Conservation (phyloP, 352 stramenopile genomes). For the Hyaloperonospora arabidopsidis region DNA sequence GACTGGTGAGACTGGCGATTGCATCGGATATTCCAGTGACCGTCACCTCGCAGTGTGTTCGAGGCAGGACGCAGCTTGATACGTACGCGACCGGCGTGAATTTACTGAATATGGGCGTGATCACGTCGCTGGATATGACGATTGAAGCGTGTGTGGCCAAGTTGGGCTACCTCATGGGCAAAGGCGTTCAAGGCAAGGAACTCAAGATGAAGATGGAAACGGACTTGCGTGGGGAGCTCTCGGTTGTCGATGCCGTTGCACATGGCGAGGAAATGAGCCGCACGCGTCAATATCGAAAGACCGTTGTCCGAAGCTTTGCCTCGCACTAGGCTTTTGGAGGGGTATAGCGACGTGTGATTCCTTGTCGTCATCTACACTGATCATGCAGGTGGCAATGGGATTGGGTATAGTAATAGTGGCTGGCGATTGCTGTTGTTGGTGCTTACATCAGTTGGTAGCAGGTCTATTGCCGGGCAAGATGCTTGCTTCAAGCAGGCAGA, state of each 20-base stretch:
- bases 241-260: conserved; percentile 56
- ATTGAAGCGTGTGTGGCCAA: conserved; percentile 92
- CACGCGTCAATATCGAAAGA: conserved; percentile 62
- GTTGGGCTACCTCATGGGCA: conserved; percentile 92
- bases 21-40: conserved; percentile 85
- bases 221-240: conserved; percentile 74
- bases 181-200: conserved; percentile 50
- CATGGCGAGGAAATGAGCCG: conserved; percentile 58
- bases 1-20: conserved; percentile 75
- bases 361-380: too few relatives aligned
- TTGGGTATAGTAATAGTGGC: too few relatives aligned
- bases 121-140: conserved; percentile 94
- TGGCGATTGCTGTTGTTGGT: too few relatives aligned
- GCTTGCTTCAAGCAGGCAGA: too few relatives aligned
- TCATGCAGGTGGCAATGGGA: too few relatives aligned
- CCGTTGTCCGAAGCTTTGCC: conserved; percentile 68
- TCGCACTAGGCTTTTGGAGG: conserved; percentile 30
- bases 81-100: conserved; percentile 90
- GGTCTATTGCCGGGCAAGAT: too few relatives aligned
- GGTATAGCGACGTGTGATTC: too few relatives aligned
- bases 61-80: conserved; percentile 88
- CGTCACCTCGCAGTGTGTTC: conserved; percentile 91
- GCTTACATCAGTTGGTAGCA: too few relatives aligned
- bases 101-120: conserved; percentile 88
- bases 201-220: conserved; percentile 82